Evolutionary conservation across 1,284 basidiomycete genomes (phyloP), one percentile per base, ranked within the genome.

Genomic region (Porogramme epimiltina): DNA sequence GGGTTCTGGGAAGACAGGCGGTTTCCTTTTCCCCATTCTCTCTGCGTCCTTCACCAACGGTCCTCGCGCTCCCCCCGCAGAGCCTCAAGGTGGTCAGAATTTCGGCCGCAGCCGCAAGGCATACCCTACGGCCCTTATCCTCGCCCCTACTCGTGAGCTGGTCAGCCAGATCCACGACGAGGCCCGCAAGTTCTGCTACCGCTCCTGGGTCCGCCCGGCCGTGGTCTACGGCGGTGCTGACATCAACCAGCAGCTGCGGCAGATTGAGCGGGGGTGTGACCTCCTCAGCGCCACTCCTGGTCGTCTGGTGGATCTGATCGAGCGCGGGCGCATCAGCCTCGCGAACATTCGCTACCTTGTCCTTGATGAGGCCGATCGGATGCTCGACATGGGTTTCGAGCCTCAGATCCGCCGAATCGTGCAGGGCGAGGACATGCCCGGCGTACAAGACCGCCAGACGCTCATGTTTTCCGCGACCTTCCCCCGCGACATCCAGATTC

Each of bases 331-430:
- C 56, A 98, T 99, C 80, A 93, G 90, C 68, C 84, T 99, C 54
- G 86, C 92, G 65, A 98, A 98, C 76, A 90, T 99, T 74, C 90
- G 93, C 65, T 99, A 97, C 76, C 89, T 99, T 48, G 97, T 99
- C 31, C 89, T 99, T 53, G 97, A 99, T 67, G 97, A 99, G 78
- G 97, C 96, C 56, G 97, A 99, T 78, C 92, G 96, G 68, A 99
- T 99, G 96, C 84, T 99, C 65, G 96, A 99, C 80, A 99, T 99
- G 96, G 96, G 96, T 91, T 99, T 99, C 82, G 96, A 99, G 76
- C 97, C 97, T 55, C 96, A 99, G 76, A 99, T 99, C 67, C 87
- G 96, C 60, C 84, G 95, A 45, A 99, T 99, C 69, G 97, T 99
- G 26, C 93, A 98, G 72, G 92, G 92, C 60, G 95, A 96, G 68